Percentiles rank a stretch among this genome's conserved stretches.
phyloP scores from a whole-genome alignment of 768 basidiomycete species.

The Lactarius trivialis region DNA sequence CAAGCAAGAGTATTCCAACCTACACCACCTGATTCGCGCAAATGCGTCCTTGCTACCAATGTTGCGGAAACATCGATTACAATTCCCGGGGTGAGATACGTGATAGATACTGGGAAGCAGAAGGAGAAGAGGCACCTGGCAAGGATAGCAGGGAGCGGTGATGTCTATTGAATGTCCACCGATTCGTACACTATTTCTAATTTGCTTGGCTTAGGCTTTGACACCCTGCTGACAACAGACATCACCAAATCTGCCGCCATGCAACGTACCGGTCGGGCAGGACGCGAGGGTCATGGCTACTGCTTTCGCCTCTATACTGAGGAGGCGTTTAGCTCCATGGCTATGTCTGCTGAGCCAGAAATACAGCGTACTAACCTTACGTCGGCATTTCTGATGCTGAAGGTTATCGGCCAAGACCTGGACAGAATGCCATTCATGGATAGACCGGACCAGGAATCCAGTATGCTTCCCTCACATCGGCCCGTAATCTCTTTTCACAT shows the following conservation, averaged over 20 bases:
- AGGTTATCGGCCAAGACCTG: constrained; percentile 75
- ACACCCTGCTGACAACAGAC: constrained; percentile 73
- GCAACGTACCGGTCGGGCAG: constrained; percentile 94
- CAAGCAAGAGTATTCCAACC: constrained; percentile 74
- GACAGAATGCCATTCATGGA: constrained; percentile 87
- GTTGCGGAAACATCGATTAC: constrained; percentile 98
- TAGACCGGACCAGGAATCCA: constrained; percentile 63
- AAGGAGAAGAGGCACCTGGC: constrained; percentile 90
- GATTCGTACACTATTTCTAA: neutral
- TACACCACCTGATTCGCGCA: constrained; percentile 62
- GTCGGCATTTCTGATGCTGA: constrained; percentile 78
- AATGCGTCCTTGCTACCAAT: constrained; percentile 94
- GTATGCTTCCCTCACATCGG: constrained; percentile 40
- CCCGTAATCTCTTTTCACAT: neutral
- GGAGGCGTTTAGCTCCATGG: constrained; percentile 61
- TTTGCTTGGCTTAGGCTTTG: constrained; percentile 56
- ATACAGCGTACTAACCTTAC: constrained; percentile 84
- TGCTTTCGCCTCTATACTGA: constrained; percentile 95
- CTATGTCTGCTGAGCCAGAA: constrained; percentile 71
- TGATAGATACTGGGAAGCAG: constrained; percentile 92
- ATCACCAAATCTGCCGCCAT: constrained; percentile 88
- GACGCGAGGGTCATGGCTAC: constrained; percentile 83
- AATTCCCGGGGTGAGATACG: constrained; percentile 91
- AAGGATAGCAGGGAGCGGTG: constrained; percentile 61
- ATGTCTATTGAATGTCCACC: constrained; percentile 1